Percentiles rank a stretch among this genome's conserved stretches.
Conservation (phyloP, 139 green algal genomes). For the Penium margaritaceum region DNA sequence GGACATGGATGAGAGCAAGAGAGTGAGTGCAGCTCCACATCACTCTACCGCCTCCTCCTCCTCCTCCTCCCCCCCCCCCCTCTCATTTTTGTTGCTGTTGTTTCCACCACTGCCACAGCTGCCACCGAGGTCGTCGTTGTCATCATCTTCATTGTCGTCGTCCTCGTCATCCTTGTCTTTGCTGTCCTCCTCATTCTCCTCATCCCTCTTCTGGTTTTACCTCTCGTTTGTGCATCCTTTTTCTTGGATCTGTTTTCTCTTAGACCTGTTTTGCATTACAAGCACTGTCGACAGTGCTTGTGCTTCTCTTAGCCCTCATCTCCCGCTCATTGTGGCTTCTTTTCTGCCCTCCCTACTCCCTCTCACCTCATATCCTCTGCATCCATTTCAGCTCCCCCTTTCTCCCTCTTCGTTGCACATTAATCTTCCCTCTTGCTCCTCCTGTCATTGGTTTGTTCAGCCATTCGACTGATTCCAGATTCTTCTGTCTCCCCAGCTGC, state of each 20-base stretch:
- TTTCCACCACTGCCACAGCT: not conserved
- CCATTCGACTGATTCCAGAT: too few species aligned
- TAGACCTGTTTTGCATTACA: too few species aligned
- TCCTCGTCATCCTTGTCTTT: not conserved
- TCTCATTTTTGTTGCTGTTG: not conserved
- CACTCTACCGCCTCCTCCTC: not conserved
- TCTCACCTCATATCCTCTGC: not conserved
- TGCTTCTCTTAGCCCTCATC: too few species aligned
- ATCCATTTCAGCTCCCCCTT: too few species aligned
- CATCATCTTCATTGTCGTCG: not conserved
- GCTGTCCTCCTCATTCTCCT: not conserved
- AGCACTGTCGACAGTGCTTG: too few species aligned
- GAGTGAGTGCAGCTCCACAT: conserved; percentile 39
- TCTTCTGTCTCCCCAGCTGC: too few species aligned
- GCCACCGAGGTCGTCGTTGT: not conserved
- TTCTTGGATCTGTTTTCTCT: too few species aligned
- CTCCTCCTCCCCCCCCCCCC: not conserved
- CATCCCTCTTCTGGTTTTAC: not conserved
- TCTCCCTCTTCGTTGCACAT: too few species aligned
- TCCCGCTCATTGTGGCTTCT: too few species aligned
- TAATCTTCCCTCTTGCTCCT: too few species aligned
- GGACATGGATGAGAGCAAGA: conserved; percentile 78
- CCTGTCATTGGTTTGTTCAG: too few species aligned
- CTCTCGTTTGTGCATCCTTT: too few species aligned
- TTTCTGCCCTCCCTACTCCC: not conserved